Conservation (phyloP, 345 rosid genomes). For the Melaleuca quinquenervia region DNA sequence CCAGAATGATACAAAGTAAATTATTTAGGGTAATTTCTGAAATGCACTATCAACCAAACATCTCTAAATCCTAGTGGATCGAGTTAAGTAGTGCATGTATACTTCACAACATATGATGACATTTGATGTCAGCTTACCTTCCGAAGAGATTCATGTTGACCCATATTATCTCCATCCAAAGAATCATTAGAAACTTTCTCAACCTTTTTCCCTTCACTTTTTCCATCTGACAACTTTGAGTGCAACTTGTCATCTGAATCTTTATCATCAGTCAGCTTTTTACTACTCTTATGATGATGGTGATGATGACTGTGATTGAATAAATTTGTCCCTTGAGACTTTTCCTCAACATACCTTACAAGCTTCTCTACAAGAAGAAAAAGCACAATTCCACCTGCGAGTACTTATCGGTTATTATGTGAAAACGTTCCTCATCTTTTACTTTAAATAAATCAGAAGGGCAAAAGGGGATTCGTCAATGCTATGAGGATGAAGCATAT, state of each 20-base stretch:
- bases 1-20: background rate
- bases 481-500: slow-evolving; percentile 4
- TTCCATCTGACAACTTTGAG: slow-evolving; percentile 21
- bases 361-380: slow-evolving; percentile 92
- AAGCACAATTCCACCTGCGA: slow-evolving; percentile 89
- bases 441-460: background rate
- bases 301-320: slow-evolving; percentile 73
- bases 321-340: slow-evolving; percentile 41
- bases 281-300: slow-evolving; percentile 44
- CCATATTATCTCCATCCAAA: slow-evolving; percentile 15
- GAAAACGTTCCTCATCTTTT: background rate
- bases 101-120: background rate
- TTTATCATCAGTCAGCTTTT: slow-evolving; percentile 44
- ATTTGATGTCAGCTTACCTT: slow-evolving; percentile 36
- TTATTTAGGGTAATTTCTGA: background rate
- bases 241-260: slow-evolving; percentile 12
- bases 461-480: background rate
- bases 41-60: background rate
- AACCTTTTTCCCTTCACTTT: slow-evolving; percentile 11
- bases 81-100: background rate
- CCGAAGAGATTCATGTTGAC: slow-evolving; percentile 32
- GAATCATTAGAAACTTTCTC: slow-evolving; percentile 24
- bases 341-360: slow-evolving; percentile 80
- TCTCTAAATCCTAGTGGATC: background rate
- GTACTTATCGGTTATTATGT: background rate